Base-by-base conservation (phyloP, 805 yeast species). In the Blastobotrys robertii region DNA sequence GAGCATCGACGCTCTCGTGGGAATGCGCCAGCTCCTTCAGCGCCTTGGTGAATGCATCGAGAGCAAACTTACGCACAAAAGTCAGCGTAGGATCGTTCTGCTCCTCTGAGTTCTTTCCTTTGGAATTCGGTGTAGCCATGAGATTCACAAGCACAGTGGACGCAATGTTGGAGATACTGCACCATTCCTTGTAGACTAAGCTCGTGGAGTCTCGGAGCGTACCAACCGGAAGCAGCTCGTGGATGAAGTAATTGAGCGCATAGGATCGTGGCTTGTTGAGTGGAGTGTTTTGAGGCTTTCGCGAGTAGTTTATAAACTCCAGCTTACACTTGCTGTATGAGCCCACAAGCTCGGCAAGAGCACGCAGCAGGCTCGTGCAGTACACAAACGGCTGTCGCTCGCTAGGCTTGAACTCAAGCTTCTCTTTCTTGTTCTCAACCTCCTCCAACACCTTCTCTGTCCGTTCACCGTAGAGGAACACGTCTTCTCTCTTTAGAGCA, bases 251-350 rank as follows among this genome's bases (percentile, higher is more conserved):
- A 56, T 86, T 84, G 47, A 88, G 60, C 1, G 90, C 79, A 0
- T 94, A 81, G 0, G 85, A 69, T 25, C 90, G 70, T 2, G 94
- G 94, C 53, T 79, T 84, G 8, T 48, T 19, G n/a, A 43, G 19
- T 8, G 51, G 36, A 2, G 42, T 41, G 44, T 37, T 22, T 11
- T 15, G 38, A 22, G 14, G 32, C n/a, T 34, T 41, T 66, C 79
- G 81, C 1, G 90, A 77, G 51, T 76, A 88, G 0, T 90, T 79
- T 44, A 87, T 64, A 53, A 88, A 82, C 53, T 87, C 95, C 39
- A 83, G 70, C 58, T 88, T 88, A 40, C 87, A 76, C 48, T 79
- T 80, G 48, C 79, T 81, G 57, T 87, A 88, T 1, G 95, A 83
- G 1, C 79, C 74, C 6, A 88, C 60, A 6, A 86, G 62, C 51